Conservation (phyloP, 345 rosid species). For the Theobroma cacao region DNA sequence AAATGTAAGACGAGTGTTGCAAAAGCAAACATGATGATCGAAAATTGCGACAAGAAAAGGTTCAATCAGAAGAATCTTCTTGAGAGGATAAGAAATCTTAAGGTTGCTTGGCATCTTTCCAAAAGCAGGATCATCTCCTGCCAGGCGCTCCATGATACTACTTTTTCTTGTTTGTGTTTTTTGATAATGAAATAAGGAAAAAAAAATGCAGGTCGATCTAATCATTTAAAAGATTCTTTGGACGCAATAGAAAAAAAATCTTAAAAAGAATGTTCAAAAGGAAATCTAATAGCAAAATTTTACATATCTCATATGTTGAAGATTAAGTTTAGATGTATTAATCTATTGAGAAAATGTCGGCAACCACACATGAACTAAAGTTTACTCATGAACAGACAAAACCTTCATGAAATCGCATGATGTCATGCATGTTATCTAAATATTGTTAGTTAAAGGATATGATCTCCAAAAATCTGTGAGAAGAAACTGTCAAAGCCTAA, state of each 20-base stretch:
- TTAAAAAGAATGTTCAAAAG: neutral
- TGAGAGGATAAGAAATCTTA: neutral
- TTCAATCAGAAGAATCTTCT: neutral
- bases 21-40: neutral
- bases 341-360: neutral
- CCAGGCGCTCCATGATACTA: neutral
- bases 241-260: no score
- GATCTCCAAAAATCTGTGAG: conserved; percentile 7
- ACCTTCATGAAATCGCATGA: neutral
- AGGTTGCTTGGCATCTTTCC: neutral
- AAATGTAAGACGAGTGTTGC: neutral
- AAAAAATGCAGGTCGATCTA: neutral
- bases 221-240: neutral
- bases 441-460: neutral
- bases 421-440: neutral
- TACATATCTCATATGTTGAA: neutral
- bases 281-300: neutral
- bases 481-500: neutral
- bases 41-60: neutral
- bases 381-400: neutral
- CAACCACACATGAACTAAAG: neutral
- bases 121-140: neutral
- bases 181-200: neutral
- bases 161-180: neutral
- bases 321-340: neutral